A percentile compares a stretch with the other conserved stretches of the same genome.
phyloP scores from a whole-genome alignment of 139 green algal genomes.

The Microglena sp. region DNA sequence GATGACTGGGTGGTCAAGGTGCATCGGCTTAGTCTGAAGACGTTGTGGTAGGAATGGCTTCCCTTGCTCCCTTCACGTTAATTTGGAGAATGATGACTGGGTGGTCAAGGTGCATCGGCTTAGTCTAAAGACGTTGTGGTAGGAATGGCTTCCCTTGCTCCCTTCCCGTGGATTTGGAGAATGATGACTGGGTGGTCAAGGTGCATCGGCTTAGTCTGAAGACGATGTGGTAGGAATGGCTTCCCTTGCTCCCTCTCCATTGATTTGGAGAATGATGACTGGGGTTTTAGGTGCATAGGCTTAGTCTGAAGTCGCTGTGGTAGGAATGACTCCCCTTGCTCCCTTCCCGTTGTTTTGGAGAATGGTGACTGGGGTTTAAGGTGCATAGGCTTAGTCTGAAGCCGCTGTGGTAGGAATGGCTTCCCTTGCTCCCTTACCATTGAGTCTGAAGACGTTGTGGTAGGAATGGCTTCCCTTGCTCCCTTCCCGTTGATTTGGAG shows the following conservation, averaged over 20 bases:
- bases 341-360: too few relatives aligned
- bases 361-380: too few relatives aligned
- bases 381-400: conserved; percentile 8
- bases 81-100: too few relatives aligned
- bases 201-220: conserved; percentile 8
- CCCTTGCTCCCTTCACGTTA: too few relatives aligned
- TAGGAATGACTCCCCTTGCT: too few relatives aligned
- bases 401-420: conserved; percentile 11
- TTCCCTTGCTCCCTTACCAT: too few relatives aligned
- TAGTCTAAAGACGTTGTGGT: conserved; percentile 12
- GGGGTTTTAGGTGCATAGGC: conserved; percentile 17
- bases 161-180: too few relatives aligned
- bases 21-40: conserved; percentile 5
- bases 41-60: conserved; percentile 12
- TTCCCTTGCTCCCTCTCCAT: conserved; percentile 46
- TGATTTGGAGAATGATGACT: conserved; percentile 28
- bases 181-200: too few relatives aligned
- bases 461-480: conserved; percentile 48
- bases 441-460: too few relatives aligned
- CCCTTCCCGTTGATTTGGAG: conserved; percentile 31
- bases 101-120: conserved; percentile 19
- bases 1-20: too few relatives aligned
- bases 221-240: conserved; percentile 9
- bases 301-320: conserved; percentile 12
- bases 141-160: too few relatives aligned